Evolutionary conservation across 495 filamentous ascomycete species (phyloP), one percentile per base, ranked within the genome.

Genomic region (Podospora didyma): DNA sequence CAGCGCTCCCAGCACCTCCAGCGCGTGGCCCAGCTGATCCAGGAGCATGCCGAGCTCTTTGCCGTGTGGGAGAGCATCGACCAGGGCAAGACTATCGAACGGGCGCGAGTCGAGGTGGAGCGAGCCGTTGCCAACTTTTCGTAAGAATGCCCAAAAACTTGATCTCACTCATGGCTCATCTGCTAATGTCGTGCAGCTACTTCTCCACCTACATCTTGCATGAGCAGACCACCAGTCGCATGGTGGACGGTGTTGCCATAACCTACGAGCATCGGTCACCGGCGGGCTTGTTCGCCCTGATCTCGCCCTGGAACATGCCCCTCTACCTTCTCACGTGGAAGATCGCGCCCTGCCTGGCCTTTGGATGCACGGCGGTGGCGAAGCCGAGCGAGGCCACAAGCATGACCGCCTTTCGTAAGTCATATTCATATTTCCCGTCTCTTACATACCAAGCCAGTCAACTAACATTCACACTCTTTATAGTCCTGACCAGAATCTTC

Each of bases 391-490:
- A 68, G 50, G 21, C 63, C 1, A 68, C 65, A 1, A 68, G 65
- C 60, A 56, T 84, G 75, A 49, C 65, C 62, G 51, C 84, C 65
- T 73, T 78, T 72, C n/a, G 81, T 80, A 24, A 73, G 76, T 46
- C 75, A n/a, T 75, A 59, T 77, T 39, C 10, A 1, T 45, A 23
- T 7, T 20, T 49, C 11, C 3, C 10, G 0, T 31, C 21, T 2
- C 41, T 42, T 41, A 41, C 49, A n/a, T n/a, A n/a, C n/a, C n/a
- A n/a, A n/a, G n/a, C n/a, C n/a, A n/a, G n/a, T 4, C 9, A 31
- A 31, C 26, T 31, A 31, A 31, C 26, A 31, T 31, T 31, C 26
- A 31, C 26, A 31, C 23, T 34, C 34, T 0, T 14, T 78, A 54
- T 74, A 80, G 59, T 85, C 1, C 23, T 68, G 10, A 31, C 48